Evolutionary conservation across 352 stramenopile species (phyloP).

Genomic region (Phytophthora nicotianae): DNA sequence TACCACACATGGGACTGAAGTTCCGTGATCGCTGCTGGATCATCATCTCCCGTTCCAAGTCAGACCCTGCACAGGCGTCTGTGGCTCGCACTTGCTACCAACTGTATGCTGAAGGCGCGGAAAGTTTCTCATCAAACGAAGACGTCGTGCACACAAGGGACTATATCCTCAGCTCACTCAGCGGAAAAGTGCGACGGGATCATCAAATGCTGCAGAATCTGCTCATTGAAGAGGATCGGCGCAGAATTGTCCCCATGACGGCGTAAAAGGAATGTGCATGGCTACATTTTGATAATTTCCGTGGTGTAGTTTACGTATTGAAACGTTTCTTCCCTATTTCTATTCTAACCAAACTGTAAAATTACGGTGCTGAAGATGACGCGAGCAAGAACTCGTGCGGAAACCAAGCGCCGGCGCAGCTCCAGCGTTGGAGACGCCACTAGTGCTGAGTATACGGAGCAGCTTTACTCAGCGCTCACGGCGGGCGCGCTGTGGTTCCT

Average conservation of each 20-base stretch:
- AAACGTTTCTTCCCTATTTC: constrained; percentile 4
- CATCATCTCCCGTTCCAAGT: constrained; percentile 38
- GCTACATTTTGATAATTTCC: constrained; percentile 15
- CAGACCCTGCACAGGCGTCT: constrained; percentile 28
- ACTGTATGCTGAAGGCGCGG: constrained; percentile 33
- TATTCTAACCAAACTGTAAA: too few relatives aligned
- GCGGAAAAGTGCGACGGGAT: constrained; percentile 32
- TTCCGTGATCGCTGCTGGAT: constrained; percentile 42
- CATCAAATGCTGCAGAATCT: constrained; percentile 40
- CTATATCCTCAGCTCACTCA: constrained; percentile 38
- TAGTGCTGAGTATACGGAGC: constrained; percentile 17
- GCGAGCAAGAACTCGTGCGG: constrained; percentile 20
- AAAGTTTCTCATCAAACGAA: constrained; percentile 19
- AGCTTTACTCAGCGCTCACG: constrained; percentile 31
- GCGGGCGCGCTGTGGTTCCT: constrained; percentile 36
- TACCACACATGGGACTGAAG: constrained; percentile 34
- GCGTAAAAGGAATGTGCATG: constrained; percentile 17
- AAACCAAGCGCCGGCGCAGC: constrained; percentile 31
- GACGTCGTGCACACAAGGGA: constrained; percentile 27
- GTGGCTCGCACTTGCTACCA: constrained; percentile 40
- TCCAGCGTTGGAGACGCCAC: constrained; percentile 2
- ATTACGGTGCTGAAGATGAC: too few relatives aligned
- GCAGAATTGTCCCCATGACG: constrained; percentile 23
- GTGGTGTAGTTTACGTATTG: constrained; percentile 6
- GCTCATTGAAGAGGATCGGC: constrained; percentile 37